Conservation (phyloP, 2,329 filamentous ascomycete species). For the Aspergillus sp. region DNA sequence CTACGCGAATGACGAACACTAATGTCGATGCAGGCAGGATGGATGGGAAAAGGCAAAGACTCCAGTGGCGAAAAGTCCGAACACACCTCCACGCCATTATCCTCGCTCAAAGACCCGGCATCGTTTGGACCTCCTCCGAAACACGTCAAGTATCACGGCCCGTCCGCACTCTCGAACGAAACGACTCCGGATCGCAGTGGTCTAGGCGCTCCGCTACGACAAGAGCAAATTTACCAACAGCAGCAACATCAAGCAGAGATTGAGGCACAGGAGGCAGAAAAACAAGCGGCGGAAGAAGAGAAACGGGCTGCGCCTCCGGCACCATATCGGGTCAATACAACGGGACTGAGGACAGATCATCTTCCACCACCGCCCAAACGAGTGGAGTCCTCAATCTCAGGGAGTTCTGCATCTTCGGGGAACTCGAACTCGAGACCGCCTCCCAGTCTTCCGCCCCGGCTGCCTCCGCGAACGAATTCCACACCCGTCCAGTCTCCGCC, state of each 20-base stretch:
- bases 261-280: slow-evolving; percentile 23
- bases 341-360: slow-evolving; percentile 60
- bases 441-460: slow-evolving; percentile 58
- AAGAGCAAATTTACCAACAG: slow-evolving; percentile 27
- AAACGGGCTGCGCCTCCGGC: slow-evolving; percentile 44
- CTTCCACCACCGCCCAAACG: slow-evolving; percentile 61
- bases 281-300: slow-evolving; percentile 23
- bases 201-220: slow-evolving; percentile 38
- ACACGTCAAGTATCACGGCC: slow-evolving; percentile 48
- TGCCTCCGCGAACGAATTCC: slow-evolving; percentile 62
- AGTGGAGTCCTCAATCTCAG: slow-evolving; percentile 18
- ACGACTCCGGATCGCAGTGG: slow-evolving; percentile 39
- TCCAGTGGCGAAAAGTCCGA: slow-evolving; percentile 37
- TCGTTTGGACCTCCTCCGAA: slow-evolving; percentile 77
- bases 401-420: slow-evolving; percentile 12
- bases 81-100: slow-evolving; percentile 57
- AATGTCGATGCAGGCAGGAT: slow-evolving; percentile 43
- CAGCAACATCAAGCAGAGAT: slow-evolving; percentile 19
- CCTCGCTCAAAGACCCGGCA: slow-evolving; percentile 65
- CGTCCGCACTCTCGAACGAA: slow-evolving; percentile 38
- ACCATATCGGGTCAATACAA: slow-evolving; percentile 65
- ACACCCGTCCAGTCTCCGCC: slow-evolving; percentile 39
- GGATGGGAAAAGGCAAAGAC: slow-evolving; percentile 51
- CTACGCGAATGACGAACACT: not conserved
- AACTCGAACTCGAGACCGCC: slow-evolving; percentile 35